Evolutionary conservation across 805 yeast genomes (phyloP).

Genomic region (Blastobotrys robertii): DNA sequence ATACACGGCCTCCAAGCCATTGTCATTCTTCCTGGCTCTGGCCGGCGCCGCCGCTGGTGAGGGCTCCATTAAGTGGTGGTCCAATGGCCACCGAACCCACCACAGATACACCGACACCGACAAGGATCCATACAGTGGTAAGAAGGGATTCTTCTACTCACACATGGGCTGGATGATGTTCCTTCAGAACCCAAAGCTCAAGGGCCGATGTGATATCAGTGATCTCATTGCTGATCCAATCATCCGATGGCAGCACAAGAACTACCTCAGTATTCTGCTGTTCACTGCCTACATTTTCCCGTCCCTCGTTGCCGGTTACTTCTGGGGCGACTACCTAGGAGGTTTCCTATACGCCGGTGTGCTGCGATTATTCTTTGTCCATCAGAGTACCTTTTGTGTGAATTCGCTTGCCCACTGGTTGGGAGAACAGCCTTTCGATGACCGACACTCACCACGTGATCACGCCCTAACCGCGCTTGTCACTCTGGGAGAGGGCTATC

Average conservation of each 20-base stretch:
- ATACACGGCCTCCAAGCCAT: slow-evolving; percentile 35
- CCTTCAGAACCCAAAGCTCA: slow-evolving; percentile 52
- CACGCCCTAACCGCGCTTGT: slow-evolving; percentile 52
- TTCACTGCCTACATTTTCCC: slow-evolving; percentile 55
- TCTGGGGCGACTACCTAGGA: slow-evolving; percentile 67
- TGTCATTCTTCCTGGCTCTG: slow-evolving; percentile 44
- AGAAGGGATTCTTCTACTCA: slow-evolving; percentile 71
- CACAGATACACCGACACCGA: slow-evolving; percentile 85
- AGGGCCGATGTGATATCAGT: slow-evolving; percentile 55
- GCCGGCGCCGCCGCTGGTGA: slow-evolving; percentile 66
- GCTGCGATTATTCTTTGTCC: slow-evolving; percentile 58
- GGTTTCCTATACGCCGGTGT: slow-evolving; percentile 77
- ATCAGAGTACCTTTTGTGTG: slow-evolving; percentile 67
- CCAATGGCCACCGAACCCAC: slow-evolving; percentile 77
- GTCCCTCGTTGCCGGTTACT: slow-evolving; percentile 47
- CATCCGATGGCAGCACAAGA: slow-evolving; percentile 60
- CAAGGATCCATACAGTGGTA: slow-evolving; percentile 76
- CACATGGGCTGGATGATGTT: slow-evolving; percentile 85
- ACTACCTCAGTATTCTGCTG: slow-evolving; percentile 49
- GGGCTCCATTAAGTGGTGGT: slow-evolving; percentile 74
- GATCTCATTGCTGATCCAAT: slow-evolving; percentile 53
- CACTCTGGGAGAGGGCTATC: slow-evolving; percentile 85
- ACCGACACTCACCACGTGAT: slow-evolving; percentile 63
- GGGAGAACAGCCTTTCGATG: slow-evolving; percentile 67
- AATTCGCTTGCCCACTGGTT: slow-evolving; percentile 78